These are phyloP conservation scores for Chondrus crispus DNA, from an alignment of 23 red algal genomes.

Conservation along the genomic window DNA sequence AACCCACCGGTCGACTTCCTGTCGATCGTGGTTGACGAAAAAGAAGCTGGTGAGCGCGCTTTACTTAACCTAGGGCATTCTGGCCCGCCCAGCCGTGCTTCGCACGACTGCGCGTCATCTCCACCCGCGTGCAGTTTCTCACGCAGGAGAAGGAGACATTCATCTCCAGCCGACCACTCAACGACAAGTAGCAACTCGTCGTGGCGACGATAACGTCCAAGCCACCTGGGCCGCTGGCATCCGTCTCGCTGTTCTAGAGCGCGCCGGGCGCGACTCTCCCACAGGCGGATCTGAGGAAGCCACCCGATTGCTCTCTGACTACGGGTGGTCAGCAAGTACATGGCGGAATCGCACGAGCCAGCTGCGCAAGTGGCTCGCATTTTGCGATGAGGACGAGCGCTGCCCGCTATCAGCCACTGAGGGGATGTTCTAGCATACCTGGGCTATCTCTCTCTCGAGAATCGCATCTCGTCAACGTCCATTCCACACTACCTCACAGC, in stretches of 20 bases:
- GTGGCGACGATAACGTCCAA: neutral
- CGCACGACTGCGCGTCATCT: neutral
- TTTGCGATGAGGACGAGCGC: neutral
- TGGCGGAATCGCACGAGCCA: neutral
- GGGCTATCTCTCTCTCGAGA: neutral
- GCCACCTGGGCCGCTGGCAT: neutral
- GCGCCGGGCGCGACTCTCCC: neutral
- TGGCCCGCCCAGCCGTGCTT: neutral
- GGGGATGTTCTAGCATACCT: neutral
- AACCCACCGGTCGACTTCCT: conserved; percentile 11
- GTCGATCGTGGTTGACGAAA: neutral
- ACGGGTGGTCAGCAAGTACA: neutral
- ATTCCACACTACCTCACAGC: neutral
- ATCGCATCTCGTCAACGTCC: neutral
- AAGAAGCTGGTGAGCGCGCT: neutral
- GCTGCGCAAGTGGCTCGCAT: neutral
- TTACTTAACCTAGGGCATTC: neutral
- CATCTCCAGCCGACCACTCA: neutral
- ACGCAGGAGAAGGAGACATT: neutral
- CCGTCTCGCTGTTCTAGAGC: neutral
- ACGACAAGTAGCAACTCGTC: neutral
- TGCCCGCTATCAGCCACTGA: neutral
- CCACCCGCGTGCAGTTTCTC: neutral
- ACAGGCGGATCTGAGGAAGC: neutral
- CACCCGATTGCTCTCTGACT: neutral